These are phyloP conservation scores for Hanseniaspora lachancei DNA, from an alignment of 805 yeast species.

Conservation along the genomic window DNA sequence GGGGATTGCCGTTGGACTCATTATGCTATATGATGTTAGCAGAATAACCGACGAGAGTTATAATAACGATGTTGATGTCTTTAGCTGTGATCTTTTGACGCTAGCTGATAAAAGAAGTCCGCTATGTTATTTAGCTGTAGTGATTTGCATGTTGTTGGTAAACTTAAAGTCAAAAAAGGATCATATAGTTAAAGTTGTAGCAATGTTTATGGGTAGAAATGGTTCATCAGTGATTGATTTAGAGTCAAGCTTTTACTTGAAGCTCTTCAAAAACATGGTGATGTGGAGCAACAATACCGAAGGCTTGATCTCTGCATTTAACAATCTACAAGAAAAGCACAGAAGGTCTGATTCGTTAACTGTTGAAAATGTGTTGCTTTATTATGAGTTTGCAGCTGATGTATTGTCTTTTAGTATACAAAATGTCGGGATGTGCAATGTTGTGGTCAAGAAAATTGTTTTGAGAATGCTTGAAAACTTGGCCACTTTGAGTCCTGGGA, in stretches of 20 bases:
- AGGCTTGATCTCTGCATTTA: slow-evolving; percentile 23
- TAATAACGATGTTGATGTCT: not conserved
- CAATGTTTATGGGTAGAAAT: slow-evolving; percentile 46
- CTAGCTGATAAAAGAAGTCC: slow-evolving; percentile 25
- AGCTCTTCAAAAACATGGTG: slow-evolving; percentile 50
- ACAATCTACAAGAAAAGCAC: slow-evolving; percentile 13
- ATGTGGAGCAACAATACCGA: slow-evolving; percentile 46
- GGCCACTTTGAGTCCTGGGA: slow-evolving; percentile 17
- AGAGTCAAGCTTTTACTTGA: slow-evolving; percentile 39
- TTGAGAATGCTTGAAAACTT: slow-evolving; percentile 22
- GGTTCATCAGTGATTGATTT: slow-evolving; percentile 32
- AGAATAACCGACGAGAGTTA: slow-evolving; percentile 31
- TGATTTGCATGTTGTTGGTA: slow-evolving; percentile 61
- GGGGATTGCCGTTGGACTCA: slow-evolving; percentile 75
- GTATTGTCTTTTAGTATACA: slow-evolving; percentile 62
- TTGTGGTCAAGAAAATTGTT: slow-evolving; percentile 37
- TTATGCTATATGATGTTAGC: slow-evolving; percentile 50
- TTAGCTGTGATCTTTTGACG: not conserved
- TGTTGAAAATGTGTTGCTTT: slow-evolving; percentile 49
- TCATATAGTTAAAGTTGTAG: slow-evolving; percentile 47
- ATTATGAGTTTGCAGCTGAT: slow-evolving; percentile 59
- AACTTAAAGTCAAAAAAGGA: slow-evolving; percentile 53
- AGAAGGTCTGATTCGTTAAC: slow-evolving; percentile 26
- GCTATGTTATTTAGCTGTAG: slow-evolving; percentile 40
- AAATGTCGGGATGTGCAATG: slow-evolving; percentile 57